phyloP scores from a whole-genome alignment of 305 asterid genomes.

The Fraxinus angustifolia region DNA sequence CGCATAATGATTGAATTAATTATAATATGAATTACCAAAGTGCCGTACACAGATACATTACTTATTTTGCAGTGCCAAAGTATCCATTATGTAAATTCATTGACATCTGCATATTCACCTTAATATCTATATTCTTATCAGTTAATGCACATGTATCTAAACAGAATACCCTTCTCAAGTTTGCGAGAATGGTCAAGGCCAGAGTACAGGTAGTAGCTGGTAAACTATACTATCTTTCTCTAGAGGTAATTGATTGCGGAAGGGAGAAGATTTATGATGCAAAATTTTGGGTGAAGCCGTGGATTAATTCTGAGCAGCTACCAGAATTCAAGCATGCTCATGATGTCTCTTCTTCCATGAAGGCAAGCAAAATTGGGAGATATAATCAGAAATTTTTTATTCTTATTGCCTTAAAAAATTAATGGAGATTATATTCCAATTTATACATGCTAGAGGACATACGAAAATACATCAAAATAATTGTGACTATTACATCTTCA shows the following conservation, averaged over 20 bases:
- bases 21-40: no score
- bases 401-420: no score
- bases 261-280: constrained; percentile 68
- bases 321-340: constrained; percentile 65
- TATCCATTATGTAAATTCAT: neutral
- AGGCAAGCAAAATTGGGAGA: no score
- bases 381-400: no score
- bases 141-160: neutral
- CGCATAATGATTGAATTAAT: no score
- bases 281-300: constrained; percentile 80
- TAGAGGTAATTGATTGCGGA: constrained; percentile 67
- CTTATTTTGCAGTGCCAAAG: neutral
- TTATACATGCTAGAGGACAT: no score
- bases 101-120: neutral
- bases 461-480: no score
- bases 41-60: neutral
- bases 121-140: no score
- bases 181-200: constrained; percentile 66
- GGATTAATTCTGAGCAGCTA: constrained; percentile 69
- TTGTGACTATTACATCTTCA: no score
- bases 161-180: constrained; percentile 64
- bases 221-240: constrained; percentile 63
- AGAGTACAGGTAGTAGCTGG: constrained; percentile 73
- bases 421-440: no score
- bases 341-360: constrained; percentile 40